A percentile compares a stretch with the other conserved stretches of the same genome.
These are phyloP conservation scores for Aspergillus coremiiformis DNA, from an alignment of 495 filamentous ascomycete genomes.

Conservation along the genomic window DNA sequence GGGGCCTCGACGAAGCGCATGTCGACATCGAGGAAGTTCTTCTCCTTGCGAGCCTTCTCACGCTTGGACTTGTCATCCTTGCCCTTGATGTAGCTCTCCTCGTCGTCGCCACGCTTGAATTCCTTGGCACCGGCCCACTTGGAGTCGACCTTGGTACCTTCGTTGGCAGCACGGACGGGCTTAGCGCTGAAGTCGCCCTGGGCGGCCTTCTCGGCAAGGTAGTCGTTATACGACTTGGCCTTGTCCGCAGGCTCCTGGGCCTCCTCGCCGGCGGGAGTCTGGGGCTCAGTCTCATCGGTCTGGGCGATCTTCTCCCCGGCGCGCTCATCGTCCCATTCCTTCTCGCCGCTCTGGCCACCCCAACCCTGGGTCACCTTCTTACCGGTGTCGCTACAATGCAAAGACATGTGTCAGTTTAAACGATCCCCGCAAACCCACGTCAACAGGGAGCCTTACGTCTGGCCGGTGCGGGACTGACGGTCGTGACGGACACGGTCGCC, in stretches of 20 bases:
- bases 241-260: slow-evolving; percentile 72
- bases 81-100: slow-evolving; percentile 69
- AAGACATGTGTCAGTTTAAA: slow-evolving; percentile 7
- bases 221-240: slow-evolving; percentile 78
- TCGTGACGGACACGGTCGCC: slow-evolving; percentile 61
- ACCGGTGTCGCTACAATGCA: slow-evolving; percentile 61
- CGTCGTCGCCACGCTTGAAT: slow-evolving; percentile 60
- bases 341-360: slow-evolving; percentile 72
- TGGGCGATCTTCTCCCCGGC: slow-evolving; percentile 81
- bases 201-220: slow-evolving; percentile 79
- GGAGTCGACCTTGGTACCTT: slow-evolving; percentile 75
- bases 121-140: slow-evolving; percentile 87
- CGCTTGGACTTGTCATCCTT: slow-evolving; percentile 74
- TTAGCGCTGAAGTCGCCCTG: slow-evolving; percentile 65
- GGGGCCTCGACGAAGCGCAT: slow-evolving; percentile 60
- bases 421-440: not conserved
- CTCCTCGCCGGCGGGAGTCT: slow-evolving; percentile 38
- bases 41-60: slow-evolving; percentile 85
- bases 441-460: slow-evolving; percentile 50
- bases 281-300: slow-evolving; percentile 61
- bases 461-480: slow-evolving; percentile 68
- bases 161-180: slow-evolving; percentile 79
- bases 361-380: slow-evolving; percentile 90
- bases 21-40: slow-evolving; percentile 83
- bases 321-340: slow-evolving; percentile 80